Evolutionary conservation across 192 early-diverging fungal species (phyloP).

Genomic region (Linnemannia elongata): DNA sequence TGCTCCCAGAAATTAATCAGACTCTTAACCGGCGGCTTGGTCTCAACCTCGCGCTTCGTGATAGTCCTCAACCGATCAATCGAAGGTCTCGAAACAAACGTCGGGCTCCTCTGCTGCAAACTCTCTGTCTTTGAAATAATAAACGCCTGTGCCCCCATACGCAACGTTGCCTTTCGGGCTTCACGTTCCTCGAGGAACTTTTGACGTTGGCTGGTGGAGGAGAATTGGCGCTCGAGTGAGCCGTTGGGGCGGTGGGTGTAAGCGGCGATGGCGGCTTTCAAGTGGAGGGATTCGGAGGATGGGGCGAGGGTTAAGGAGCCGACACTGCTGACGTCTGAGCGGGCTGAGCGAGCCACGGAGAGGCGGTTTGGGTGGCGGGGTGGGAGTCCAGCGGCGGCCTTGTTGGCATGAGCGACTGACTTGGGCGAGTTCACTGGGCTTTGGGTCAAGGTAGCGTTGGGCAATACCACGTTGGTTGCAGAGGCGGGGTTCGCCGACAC

Average conservation of each 20-base stretch:
- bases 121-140: conserved; percentile 24
- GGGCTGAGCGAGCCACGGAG: background rate
- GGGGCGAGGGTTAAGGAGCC: conserved; percentile 30
- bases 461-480: background rate
- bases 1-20: conserved; percentile 55
- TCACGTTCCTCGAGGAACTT: conserved; percentile 34
- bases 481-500: background rate
- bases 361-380: background rate
- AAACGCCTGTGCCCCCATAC: conserved; percentile 30
- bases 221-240: background rate
- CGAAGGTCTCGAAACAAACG: conserved; percentile 30
- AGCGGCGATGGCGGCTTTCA: background rate
- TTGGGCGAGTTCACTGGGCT: background rate
- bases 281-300: conserved; percentile 31
- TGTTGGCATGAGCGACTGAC: background rate
- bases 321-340: conserved; percentile 25
- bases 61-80: conserved; percentile 53
- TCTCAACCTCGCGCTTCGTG: conserved; percentile 22
- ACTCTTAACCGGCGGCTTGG: conserved; percentile 43
- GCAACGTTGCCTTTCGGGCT: conserved; percentile 23
- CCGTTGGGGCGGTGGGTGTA: background rate
- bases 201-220: background rate
- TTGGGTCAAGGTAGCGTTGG: background rate
- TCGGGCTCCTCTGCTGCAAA: conserved; percentile 22
- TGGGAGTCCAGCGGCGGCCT: background rate